Conservation (phyloP, 2,329 filamentous ascomycete species). For the Ophiostoma sp. region DNA sequence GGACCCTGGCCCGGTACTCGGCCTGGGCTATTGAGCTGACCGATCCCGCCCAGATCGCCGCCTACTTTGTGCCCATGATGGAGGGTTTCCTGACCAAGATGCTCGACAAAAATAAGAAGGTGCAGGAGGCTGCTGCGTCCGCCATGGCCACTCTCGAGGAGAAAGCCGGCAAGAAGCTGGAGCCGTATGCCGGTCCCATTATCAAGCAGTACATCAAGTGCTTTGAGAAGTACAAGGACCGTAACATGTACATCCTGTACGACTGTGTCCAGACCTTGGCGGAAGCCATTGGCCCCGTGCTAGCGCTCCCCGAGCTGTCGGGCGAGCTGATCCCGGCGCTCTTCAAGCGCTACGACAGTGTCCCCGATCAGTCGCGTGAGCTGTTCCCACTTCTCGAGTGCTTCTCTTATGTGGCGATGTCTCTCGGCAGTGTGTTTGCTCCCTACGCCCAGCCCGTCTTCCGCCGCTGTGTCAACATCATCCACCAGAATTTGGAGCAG, state of each 20-base stretch:
- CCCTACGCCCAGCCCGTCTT: constrained; percentile 88
- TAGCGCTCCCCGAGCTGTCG: constrained; percentile 80
- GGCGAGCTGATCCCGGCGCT: constrained; percentile 89
- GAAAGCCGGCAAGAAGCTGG: constrained; percentile 77
- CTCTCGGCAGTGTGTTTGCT: constrained; percentile 77
- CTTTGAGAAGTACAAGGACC: constrained; percentile 94
- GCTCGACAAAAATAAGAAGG: constrained; percentile 96
- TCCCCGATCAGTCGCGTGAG: constrained; percentile 86
- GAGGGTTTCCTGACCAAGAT: constrained; percentile 91
- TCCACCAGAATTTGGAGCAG: constrained; percentile 87
- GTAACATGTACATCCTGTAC: constrained; percentile 98
- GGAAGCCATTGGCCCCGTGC: constrained; percentile 79
- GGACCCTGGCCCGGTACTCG: constrained; percentile 93
- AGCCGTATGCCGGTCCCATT: constrained; percentile 86
- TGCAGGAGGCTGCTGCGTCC: constrained; percentile 93
- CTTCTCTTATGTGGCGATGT: constrained; percentile 87
- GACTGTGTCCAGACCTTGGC: constrained; percentile 97
- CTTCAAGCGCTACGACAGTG: constrained; percentile 82
- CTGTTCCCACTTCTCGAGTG: constrained; percentile 96
- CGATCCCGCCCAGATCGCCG: constrained; percentile 65
- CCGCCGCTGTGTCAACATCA: constrained; percentile 81
- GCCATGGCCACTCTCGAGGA: constrained; percentile 96
- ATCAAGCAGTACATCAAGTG: constrained; percentile 89
- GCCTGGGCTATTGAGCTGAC: constrained; percentile 81
- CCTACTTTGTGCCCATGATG: constrained; percentile 95